These are phyloP conservation scores for Magnolia changhungtana DNA, from an alignment of 164 flowering plant genomes.

Conservation along the genomic window DNA sequence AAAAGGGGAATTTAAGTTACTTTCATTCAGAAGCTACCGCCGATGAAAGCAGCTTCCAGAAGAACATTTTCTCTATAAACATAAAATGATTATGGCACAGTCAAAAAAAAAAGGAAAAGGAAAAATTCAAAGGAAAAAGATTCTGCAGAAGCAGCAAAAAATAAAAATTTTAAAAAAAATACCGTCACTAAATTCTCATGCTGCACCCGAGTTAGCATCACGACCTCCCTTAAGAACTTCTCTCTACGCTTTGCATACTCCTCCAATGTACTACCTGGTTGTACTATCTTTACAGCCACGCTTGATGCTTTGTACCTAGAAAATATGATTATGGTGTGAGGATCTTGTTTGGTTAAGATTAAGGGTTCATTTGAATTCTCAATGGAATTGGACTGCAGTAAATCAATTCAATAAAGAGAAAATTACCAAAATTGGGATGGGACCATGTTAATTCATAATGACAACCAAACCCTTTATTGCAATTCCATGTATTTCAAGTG, in stretches of 20 bases:
- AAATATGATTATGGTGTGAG: conserved; percentile 1
- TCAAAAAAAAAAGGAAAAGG: too few relatives aligned
- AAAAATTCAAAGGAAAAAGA: not conserved
- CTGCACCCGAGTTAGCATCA: conserved; percentile 22
- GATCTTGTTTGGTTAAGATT: not conserved
- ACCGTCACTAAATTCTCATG: conserved; percentile 30
- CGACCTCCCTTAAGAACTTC: conserved; percentile 24
- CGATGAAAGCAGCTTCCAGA: too few relatives aligned
- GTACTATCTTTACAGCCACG: conserved; percentile 27
- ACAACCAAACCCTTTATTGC: too few relatives aligned
- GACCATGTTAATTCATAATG: too few relatives aligned
- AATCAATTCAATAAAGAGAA: not conserved
- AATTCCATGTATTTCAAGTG: too few relatives aligned
- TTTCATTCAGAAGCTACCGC: too few relatives aligned
- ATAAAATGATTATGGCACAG: too few relatives aligned
- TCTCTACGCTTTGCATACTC: conserved; percentile 11
- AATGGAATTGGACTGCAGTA: not conserved
- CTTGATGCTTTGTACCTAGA: conserved; percentile 25
- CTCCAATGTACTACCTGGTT: conserved; percentile 1
- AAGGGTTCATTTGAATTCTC: not conserved
- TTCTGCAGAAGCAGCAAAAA: not conserved
- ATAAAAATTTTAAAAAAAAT: not conserved
- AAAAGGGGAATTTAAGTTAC: too few relatives aligned
- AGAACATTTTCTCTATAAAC: too few relatives aligned
- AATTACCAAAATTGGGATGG: too few relatives aligned